Conservation (phyloP, 176 grass and related monocot species). For the Zoysia japonica region DNA sequence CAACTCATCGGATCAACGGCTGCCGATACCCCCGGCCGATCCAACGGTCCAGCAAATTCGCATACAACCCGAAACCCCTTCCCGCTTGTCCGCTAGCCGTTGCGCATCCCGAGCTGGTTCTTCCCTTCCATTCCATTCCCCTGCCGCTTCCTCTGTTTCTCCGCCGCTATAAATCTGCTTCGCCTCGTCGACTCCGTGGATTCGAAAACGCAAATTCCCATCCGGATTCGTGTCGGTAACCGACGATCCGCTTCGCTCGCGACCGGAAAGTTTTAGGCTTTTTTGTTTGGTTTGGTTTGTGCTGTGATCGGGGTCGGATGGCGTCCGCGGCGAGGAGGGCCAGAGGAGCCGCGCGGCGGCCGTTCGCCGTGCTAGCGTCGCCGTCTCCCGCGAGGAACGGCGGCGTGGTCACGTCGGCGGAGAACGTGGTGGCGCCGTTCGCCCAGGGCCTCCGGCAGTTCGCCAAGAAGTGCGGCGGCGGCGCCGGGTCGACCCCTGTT, state of each 20-base stretch:
- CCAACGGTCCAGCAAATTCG: slow-evolving; percentile 28
- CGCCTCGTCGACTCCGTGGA: not conserved
- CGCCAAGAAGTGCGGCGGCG: slow-evolving; percentile 35
- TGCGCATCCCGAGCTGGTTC: slow-evolving; percentile 30
- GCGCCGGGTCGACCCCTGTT: not conserved
- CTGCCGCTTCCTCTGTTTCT: not conserved
- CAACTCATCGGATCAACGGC: slow-evolving; percentile 11
- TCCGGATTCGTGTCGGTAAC: slow-evolving; percentile 13
- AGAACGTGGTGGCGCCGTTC: slow-evolving; percentile 29
- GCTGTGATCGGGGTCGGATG: slow-evolving; percentile 3
- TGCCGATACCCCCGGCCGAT: not conserved
- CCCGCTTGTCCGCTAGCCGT: slow-evolving; percentile 47
- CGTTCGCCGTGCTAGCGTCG: slow-evolving; percentile 34
- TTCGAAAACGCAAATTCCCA: slow-evolving; percentile 32
- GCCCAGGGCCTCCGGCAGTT: slow-evolving; percentile 17
- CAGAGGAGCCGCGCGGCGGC: slow-evolving; percentile 13
- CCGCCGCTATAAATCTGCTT: slow-evolving; percentile 36
- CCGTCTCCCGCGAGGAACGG: slow-evolving; percentile 4
- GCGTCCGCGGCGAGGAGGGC: slow-evolving; percentile 25
- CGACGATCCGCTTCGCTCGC: not conserved
- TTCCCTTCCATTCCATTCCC: not conserved
- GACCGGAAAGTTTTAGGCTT: not conserved
- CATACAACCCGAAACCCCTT: not conserved
- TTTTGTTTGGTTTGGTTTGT: not conserved
- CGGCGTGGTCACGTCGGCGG: not conserved